Conservation (phyloP, 257 asterid genomes). For the Cruciata laevipes region DNA sequence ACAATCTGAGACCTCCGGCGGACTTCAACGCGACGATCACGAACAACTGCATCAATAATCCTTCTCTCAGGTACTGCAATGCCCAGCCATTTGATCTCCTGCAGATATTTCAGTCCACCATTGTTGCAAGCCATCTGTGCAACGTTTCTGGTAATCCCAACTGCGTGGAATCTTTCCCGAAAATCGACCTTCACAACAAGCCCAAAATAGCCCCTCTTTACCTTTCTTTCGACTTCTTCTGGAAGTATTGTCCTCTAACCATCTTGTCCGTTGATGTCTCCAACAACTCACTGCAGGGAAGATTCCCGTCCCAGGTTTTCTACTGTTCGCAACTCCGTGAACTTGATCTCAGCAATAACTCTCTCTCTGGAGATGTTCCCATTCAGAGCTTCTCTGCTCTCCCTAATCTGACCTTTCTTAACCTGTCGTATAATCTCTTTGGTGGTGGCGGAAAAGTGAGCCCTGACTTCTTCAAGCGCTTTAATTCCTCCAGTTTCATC, state of each 20-base stretch:
- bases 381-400: conserved; percentile 24
- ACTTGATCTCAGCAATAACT: conserved; percentile 42
- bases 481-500: conserved; percentile 2
- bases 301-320: conserved; percentile 34
- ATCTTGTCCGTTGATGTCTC: conserved; percentile 40
- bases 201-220: conserved; percentile 47
- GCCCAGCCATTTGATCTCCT: conserved; percentile 31
- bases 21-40: conserved; percentile 49
- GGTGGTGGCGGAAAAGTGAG: conserved; percentile 11
- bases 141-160: conserved; percentile 43
- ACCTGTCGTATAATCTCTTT: conserved; percentile 41
- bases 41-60: conserved; percentile 43
- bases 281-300: conserved; percentile 17
- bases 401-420: conserved; percentile 35
- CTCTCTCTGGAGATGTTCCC: conserved; percentile 44
- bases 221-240: conserved; percentile 50
- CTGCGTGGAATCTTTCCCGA: conserved; percentile 44
- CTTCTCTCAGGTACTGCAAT: conserved; percentile 48
- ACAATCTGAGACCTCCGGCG: conserved; percentile 43
- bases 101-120: conserved; percentile 46
- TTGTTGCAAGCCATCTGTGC: conserved; percentile 56
- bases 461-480: neutral
- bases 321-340: conserved; percentile 37
- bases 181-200: conserved; percentile 36
- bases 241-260: conserved; percentile 51